phyloP scores from a whole-genome alignment of 352 stramenopile genomes.

The Peronosclerospora sorghi region DNA sequence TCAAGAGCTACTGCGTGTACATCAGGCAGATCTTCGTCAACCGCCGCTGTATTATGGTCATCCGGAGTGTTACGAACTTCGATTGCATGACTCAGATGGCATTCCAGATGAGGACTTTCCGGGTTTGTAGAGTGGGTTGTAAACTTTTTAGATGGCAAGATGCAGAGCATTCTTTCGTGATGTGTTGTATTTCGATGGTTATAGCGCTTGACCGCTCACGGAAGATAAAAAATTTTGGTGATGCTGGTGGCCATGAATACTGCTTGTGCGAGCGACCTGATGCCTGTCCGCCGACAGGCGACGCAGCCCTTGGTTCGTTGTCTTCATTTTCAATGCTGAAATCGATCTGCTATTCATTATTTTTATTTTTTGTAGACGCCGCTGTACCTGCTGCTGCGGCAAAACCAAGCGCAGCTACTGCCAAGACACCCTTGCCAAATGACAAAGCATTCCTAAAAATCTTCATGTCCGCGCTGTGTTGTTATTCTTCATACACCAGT shows the following conservation, averaged over 20 bases:
- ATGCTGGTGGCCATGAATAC: constrained; percentile 78
- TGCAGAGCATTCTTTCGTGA: too few species aligned
- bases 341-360: background rate
- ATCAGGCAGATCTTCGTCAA: constrained; percentile 52
- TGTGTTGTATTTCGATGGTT: background rate
- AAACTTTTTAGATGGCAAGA: background rate
- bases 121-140: constrained; percentile 18
- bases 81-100: constrained; percentile 73
- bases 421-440: constrained; percentile 36
- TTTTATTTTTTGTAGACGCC: constrained; percentile 14
- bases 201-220: constrained; percentile 68
- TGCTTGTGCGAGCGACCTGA: constrained; percentile 81
- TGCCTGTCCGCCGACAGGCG: constrained; percentile 60
- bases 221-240: constrained; percentile 88
- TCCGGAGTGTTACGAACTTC: constrained; percentile 79
- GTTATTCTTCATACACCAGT: background rate
- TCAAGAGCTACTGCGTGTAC: constrained; percentile 64
- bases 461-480: constrained; percentile 49
- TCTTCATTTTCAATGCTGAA: background rate
- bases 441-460: constrained; percentile 85
- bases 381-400: constrained; percentile 10
- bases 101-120: constrained; percentile 83
- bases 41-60: constrained; percentile 77
- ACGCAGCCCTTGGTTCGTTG: constrained; percentile 29
- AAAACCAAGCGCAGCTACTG: constrained; percentile 20